Evolutionary conservation across 805 yeast genomes (phyloP).

Genomic region (Peterozyma xylosa): DNA sequence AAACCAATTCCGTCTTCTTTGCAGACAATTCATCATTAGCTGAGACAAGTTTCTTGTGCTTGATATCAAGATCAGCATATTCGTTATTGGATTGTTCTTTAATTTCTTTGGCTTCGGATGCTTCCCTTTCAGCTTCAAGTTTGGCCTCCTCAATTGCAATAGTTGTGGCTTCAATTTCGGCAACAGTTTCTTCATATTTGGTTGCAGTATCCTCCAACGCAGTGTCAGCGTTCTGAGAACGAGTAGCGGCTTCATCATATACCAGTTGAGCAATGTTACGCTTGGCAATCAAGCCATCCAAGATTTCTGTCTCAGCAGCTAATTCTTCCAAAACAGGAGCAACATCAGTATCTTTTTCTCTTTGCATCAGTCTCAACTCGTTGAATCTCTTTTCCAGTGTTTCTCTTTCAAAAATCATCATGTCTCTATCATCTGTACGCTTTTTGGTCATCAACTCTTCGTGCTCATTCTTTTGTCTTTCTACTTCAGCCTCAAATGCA

Average conservation of each 20-base stretch:
- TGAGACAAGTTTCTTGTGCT: conserved; percentile 19
- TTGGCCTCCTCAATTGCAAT: conserved; percentile 14
- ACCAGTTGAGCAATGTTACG: conserved; percentile 39
- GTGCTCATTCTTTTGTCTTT: conserved; percentile 30
- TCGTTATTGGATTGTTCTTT: conserved; percentile 14
- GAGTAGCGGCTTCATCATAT: conserved; percentile 32
- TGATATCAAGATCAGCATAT: conserved; percentile 17
- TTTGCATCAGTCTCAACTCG: conserved; percentile 39
- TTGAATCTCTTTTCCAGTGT: conserved; percentile 32
- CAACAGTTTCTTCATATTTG: conserved; percentile 35
- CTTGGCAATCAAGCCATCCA: conserved; percentile 41
- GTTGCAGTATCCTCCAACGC: conserved; percentile 34
- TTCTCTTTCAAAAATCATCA: conserved; percentile 36
- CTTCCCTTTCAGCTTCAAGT: conserved; percentile 20
- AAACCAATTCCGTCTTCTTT: conserved; percentile 32
- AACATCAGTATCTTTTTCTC: conserved; percentile 44
- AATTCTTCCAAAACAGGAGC: conserved; percentile 50
- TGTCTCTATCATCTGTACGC: conserved; percentile 33
- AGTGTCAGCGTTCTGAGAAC: conserved; percentile 32
- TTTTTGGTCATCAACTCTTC: conserved; percentile 32
- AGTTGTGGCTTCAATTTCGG: conserved; percentile 29
- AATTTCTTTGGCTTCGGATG: conserved; percentile 17
- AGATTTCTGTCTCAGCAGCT: conserved; percentile 38
- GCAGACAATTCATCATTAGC: conserved; percentile 30
- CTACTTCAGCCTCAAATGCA: conserved; percentile 30